phyloP scores from a whole-genome alignment of 202 grass and related monocot species.

The Hordeum pubiflorum region DNA sequence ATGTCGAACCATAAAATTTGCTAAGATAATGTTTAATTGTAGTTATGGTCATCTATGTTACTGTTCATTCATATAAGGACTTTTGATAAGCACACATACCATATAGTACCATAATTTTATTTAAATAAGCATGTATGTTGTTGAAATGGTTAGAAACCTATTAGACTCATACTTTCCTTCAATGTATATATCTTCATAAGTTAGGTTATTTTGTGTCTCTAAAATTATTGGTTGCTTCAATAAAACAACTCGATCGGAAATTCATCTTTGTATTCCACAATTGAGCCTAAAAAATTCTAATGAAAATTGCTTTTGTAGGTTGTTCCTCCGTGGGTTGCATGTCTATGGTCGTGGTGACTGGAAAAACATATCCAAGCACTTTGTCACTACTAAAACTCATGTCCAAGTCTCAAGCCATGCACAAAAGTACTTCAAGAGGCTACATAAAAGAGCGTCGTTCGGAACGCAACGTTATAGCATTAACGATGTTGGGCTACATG shows the following conservation, averaged over 20 bases:
- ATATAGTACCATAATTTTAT: neutral
- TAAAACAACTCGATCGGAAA: too few species aligned
- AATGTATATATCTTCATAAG: too few species aligned
- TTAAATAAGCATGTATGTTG: too few species aligned
- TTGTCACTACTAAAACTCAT: slow-evolving; percentile 23
- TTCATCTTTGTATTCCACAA: neutral
- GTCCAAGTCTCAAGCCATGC: slow-evolving; percentile 43
- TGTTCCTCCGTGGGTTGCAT: slow-evolving; percentile 18
- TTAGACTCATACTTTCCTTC: too few species aligned
- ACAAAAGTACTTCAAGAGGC: slow-evolving; percentile 34
- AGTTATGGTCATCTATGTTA: neutral
- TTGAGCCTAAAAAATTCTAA: neutral
- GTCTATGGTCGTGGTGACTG: slow-evolving; percentile 25
- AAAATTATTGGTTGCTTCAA: too few species aligned
- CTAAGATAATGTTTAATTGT: neutral
- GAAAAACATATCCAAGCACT: slow-evolving; percentile 30
- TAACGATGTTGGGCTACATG: neutral
- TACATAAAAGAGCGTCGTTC: neutral
- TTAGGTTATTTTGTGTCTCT: too few species aligned
- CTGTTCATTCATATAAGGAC: neutral
- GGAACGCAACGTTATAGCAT: neutral
- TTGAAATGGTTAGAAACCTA: too few species aligned
- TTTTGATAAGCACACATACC: neutral
- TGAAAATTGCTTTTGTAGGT: neutral
- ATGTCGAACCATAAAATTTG: neutral